Conservation (phyloP, 192 early-diverging fungal genomes). For the Umbelopsis vinacea region DNA sequence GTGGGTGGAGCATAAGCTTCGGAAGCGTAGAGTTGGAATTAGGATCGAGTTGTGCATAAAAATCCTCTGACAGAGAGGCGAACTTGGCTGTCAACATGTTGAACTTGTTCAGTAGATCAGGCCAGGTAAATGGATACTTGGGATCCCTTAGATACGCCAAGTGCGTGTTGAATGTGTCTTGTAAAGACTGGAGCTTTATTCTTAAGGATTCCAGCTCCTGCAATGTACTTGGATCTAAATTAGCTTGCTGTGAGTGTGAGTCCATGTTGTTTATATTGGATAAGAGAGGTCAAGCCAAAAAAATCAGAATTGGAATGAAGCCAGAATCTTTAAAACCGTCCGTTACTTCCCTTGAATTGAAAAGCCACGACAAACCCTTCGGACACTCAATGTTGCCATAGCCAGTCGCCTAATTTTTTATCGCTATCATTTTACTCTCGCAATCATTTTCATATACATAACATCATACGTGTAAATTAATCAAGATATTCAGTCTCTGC, state of each 20-base stretch:
- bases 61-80: constrained; percentile 43
- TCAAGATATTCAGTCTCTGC: no score
- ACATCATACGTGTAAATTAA: no score
- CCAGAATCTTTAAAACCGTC: neutral
- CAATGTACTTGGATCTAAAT: constrained; percentile 35
- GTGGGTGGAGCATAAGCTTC: constrained; percentile 44
- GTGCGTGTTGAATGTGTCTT: constrained; percentile 45
- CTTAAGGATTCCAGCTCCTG: constrained; percentile 38
- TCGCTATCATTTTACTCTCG: no score
- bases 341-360: neutral
- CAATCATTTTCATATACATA: no score
- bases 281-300: no score
- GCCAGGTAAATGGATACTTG: constrained; percentile 44
- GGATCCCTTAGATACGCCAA: constrained; percentile 43
- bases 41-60: constrained; percentile 37
- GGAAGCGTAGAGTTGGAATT: constrained; percentile 35
- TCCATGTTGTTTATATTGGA: neutral
- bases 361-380: neutral
- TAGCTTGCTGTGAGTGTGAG: constrained; percentile 25
- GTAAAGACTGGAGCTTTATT: constrained; percentile 40
- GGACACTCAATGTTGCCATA: no score
- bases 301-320: neutral
- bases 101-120: constrained; percentile 49
- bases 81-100: constrained; percentile 49
- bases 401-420: no score